Evolutionary conservation across 352 stramenopile species (phyloP).

Genomic region (Pythium plurisporium): DNA sequence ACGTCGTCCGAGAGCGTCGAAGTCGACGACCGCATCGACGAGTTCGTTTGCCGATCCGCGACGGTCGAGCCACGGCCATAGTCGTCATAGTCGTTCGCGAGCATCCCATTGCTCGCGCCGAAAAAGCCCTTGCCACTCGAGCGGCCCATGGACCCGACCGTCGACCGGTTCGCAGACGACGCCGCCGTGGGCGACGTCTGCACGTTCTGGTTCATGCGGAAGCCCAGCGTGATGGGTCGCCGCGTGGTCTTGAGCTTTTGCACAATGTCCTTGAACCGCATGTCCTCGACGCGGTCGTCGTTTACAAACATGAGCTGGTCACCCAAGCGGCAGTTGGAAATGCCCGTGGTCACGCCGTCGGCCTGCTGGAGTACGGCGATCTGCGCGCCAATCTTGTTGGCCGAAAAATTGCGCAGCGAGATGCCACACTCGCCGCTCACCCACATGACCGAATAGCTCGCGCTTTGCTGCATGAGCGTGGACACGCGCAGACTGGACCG

Average conservation of each 20-base stretch:
- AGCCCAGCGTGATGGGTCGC: constrained; percentile 66
- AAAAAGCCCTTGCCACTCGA: constrained; percentile 20
- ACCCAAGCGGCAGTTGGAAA: constrained; percentile 68
- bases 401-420: constrained; percentile 77
- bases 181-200: constrained; percentile 50
- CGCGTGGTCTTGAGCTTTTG: constrained; percentile 69
- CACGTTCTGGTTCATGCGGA: constrained; percentile 61
- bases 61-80: constrained; percentile 3
- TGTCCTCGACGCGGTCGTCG: constrained; percentile 49
- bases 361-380: constrained; percentile 78
- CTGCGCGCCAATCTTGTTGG: constrained; percentile 70
- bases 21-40: constrained; percentile 45
- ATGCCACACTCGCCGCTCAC: constrained; percentile 81
- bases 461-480: constrained; percentile 6
- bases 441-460: constrained; percentile 75
- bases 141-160: constrained; percentile 5
- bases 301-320: constrained; percentile 78
- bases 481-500: constrained; percentile 17
- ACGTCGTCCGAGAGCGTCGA: constrained; percentile 76
- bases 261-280: constrained; percentile 69
- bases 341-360: constrained; percentile 70
- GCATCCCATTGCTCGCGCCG: background rate
- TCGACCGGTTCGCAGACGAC: constrained; percentile 12
- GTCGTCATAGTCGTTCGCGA: constrained; percentile 3
- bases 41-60: constrained; percentile 35